A percentile compares a stretch with the other conserved stretches of the same genome.
Evolutionary conservation across 1,139 yeast species (phyloP).

Genomic region (Candida sp.): DNA sequence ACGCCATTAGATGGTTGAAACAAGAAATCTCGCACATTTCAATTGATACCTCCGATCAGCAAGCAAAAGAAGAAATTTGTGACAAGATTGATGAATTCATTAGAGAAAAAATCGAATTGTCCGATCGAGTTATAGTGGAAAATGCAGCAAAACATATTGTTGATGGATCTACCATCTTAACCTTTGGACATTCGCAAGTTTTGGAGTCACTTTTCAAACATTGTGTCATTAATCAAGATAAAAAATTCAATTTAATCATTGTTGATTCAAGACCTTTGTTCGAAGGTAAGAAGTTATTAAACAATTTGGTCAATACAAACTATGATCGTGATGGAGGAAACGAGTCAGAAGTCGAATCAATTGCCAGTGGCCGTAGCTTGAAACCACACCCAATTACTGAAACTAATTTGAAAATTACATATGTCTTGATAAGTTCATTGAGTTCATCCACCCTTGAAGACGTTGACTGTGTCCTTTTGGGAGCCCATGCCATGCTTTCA

Average conservation of each 20-base stretch:
- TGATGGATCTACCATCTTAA: slow-evolving; percentile 76
- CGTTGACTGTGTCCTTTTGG: slow-evolving; percentile 87
- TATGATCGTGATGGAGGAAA: slow-evolving; percentile 29
- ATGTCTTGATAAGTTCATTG: slow-evolving; percentile 76
- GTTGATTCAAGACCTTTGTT: slow-evolving; percentile 96
- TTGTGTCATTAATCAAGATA: slow-evolving; percentile 60
- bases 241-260: slow-evolving; percentile 74
- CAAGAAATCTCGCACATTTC: slow-evolving; percentile 84
- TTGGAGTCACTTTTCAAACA: slow-evolving; percentile 71
- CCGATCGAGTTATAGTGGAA: slow-evolving; percentile 81
- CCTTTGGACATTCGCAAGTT: slow-evolving; percentile 88
- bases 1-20: slow-evolving; percentile 95
- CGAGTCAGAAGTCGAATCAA: slow-evolving; percentile 47
- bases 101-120: slow-evolving; percentile 78
- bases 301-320: slow-evolving; percentile 45
- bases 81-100: slow-evolving; percentile 78
- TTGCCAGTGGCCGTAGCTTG: slow-evolving; percentile 10
- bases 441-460: slow-evolving; percentile 73
- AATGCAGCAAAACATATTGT: slow-evolving; percentile 75
- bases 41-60: slow-evolving; percentile 66
- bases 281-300: slow-evolving; percentile 82
- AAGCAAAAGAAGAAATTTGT: slow-evolving; percentile 66
- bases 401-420: slow-evolving; percentile 40
- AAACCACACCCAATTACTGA: slow-evolving; percentile 28
- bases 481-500: slow-evolving; percentile 97